Percentiles rank a stretch among this genome's conserved stretches.
phyloP scores from a whole-genome alignment of 768 basidiomycete species.

The Lentinus brumalis region DNA sequence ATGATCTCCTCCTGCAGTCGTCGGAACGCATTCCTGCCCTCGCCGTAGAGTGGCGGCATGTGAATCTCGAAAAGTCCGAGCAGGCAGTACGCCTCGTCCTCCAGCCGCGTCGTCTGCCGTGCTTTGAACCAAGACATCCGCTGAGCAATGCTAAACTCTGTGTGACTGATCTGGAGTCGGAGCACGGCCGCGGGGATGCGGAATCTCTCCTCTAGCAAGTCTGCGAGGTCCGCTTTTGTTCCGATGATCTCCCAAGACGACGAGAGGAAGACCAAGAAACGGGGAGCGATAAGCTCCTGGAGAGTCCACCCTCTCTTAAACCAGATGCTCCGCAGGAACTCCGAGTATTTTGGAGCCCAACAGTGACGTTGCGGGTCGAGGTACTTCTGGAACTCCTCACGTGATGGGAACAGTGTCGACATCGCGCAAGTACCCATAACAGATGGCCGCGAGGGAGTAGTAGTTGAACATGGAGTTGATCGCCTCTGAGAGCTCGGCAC shows the following conservation, averaged over 20 bases:
- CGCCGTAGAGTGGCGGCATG: not conserved
- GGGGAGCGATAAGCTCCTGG: not conserved
- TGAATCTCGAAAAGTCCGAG: not conserved
- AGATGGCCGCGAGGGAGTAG: not conserved
- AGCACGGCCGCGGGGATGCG: not conserved
- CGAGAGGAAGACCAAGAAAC: not conserved
- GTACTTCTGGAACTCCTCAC: too few species aligned
- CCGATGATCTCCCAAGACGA: not conserved
- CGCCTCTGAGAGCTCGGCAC: not conserved
- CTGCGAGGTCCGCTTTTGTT: not conserved
- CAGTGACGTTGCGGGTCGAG: too few species aligned
- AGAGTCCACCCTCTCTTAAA: not conserved
- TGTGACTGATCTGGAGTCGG: not conserved
- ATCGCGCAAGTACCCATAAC: not conserved
- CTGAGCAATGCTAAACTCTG: not conserved
- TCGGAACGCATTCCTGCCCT: not conserved
- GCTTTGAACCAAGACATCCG: not conserved
- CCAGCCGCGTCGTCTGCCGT: not conserved
- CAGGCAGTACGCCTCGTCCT: constrained; percentile 4
- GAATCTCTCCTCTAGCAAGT: not conserved
- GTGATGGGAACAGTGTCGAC: not conserved
- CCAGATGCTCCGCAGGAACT: not conserved
- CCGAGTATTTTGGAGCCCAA: not conserved
- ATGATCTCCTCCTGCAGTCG: constrained; percentile 1
- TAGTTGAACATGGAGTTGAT: not conserved